phyloP scores from a whole-genome alignment of 108 stramenopile species.

The Cyclotella cryptica region DNA sequence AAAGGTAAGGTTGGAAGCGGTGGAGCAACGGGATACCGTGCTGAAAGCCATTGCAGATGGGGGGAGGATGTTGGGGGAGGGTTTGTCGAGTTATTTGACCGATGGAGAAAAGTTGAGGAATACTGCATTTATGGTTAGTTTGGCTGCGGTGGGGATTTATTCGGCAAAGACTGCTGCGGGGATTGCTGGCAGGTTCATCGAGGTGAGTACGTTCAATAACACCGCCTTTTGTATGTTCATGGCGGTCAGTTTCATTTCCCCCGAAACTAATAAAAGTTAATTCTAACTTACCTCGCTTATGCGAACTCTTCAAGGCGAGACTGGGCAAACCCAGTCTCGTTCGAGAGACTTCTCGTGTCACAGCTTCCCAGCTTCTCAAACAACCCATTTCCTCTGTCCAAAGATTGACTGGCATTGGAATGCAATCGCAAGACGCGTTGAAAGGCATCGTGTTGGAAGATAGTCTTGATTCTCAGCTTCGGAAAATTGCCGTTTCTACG shows the following conservation, averaged over 20 bases:
- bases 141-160: conserved; percentile 93
- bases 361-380: conserved; percentile 65
- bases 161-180: conserved; percentile 90
- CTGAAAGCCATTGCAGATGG: conserved; percentile 93
- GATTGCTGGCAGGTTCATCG: conserved; percentile 93
- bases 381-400: conserved; percentile 61
- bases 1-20: conserved; percentile 86
- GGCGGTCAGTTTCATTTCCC: background rate
- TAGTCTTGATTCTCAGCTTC: conserved; percentile 84
- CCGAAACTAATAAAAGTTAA: background rate
- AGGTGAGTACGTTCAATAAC: conserved; percentile 51
- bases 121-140: conserved; percentile 91
- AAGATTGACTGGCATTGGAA: conserved; percentile 74
- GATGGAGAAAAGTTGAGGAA: conserved; percentile 94
- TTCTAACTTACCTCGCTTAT: background rate
- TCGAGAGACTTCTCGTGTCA: conserved; percentile 93
- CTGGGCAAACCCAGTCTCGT: conserved; percentile 98
- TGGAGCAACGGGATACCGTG: conserved; percentile 91
- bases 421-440: conserved; percentile 84
- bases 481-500: conserved; percentile 93
- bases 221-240: background rate
- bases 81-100: conserved; percentile 80
- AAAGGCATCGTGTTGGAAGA: conserved; percentile 95
- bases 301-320: conserved; percentile 55
- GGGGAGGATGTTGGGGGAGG: conserved; percentile 88